Conservation (phyloP, 2,329 filamentous ascomycete species). For the Monilinia fructigena region DNA sequence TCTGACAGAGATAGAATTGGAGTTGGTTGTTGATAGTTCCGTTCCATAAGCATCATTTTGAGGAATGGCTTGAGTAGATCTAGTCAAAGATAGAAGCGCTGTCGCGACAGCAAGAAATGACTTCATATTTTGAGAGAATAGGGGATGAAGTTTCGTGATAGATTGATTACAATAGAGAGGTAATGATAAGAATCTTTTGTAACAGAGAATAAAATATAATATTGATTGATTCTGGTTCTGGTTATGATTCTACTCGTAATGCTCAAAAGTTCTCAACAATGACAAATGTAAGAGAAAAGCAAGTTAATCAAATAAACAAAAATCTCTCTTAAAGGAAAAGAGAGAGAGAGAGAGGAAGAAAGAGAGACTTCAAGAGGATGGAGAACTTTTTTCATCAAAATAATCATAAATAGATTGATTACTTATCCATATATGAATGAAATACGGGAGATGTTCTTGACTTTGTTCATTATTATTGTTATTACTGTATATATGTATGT, state of each 20-base stretch:
- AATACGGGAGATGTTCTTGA: no score
- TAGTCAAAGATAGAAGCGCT: conserved; percentile 33
- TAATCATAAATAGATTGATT: no score
- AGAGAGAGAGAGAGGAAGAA: conserved; percentile 14
- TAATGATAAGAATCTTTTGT: neutral
- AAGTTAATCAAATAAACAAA: neutral
- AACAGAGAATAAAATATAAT: neutral
- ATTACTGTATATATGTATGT: no score
- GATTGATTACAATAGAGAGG: neutral
- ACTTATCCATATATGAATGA: no score
- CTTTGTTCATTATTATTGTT: neutral
- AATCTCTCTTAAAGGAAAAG: neutral
- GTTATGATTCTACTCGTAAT: neutral
- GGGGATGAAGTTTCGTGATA: neutral
- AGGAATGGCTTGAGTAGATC: conserved; percentile 31
- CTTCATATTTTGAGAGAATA: conserved; percentile 23
- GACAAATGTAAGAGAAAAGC: neutral
- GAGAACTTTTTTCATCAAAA: conserved; percentile 12
- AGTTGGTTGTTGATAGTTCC: conserved; percentile 18
- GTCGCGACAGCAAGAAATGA: conserved; percentile 30
- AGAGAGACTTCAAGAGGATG: conserved; percentile 10
- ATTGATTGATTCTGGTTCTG: neutral
- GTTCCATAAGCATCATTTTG: conserved; percentile 24
- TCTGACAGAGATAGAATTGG: conserved; percentile 24
- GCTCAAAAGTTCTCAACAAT: neutral